Evolutionary conservation across 495 filamentous ascomycete genomes (phyloP), one percentile per base, ranked within the genome.

Genomic region (Lasiosphaeris hirsuta): DNA sequence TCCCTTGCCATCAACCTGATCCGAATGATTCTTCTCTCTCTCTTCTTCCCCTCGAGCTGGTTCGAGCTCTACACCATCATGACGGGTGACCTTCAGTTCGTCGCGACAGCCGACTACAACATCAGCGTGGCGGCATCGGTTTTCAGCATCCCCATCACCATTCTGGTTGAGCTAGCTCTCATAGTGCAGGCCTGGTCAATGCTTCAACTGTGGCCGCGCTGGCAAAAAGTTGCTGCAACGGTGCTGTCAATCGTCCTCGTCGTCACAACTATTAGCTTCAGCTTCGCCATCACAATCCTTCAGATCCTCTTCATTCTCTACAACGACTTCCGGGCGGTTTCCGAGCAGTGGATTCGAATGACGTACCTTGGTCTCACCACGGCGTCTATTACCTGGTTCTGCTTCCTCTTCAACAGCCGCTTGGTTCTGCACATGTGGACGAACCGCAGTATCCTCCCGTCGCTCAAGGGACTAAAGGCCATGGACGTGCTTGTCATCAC

Each of bases 301-400:
- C 87, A 88, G 54, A 72, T 72, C 56, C 73, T 72, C 23, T 57
- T 59, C 53, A 85, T 89, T 54, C 56, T 86, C 17, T 47, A 63
- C 45, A 46, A 66, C 4, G 40, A 34, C 0, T 55, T 30, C 23
- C 23, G 55, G 15, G 23, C 10, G 5, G 30, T 40, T 13, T 18
- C 57, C 42, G 38, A 10, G 10, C 11, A 72, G 30, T 83, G 78
- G 78, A 63, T 92, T 13, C 72, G 78, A 19, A 77, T 72, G 47
- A 72, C 70, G 3, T 74, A 75, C 48, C 78, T 85, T 55, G 84
- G 81, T 39, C 64, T 79, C 52, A 76, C 84, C 46, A 83, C 86
- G 0, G 69, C 82, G 17, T 84, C 81, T 54, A 87, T 95, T 66
- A 89, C 80, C 70, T 88, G 83, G 76, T 96, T 90, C 74, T 87